Percentiles rank a stretch among this genome's conserved stretches.
phyloP scores from a whole-genome alignment of 2,329 filamentous ascomycete genomes.

The Neospermospora avenae region DNA sequence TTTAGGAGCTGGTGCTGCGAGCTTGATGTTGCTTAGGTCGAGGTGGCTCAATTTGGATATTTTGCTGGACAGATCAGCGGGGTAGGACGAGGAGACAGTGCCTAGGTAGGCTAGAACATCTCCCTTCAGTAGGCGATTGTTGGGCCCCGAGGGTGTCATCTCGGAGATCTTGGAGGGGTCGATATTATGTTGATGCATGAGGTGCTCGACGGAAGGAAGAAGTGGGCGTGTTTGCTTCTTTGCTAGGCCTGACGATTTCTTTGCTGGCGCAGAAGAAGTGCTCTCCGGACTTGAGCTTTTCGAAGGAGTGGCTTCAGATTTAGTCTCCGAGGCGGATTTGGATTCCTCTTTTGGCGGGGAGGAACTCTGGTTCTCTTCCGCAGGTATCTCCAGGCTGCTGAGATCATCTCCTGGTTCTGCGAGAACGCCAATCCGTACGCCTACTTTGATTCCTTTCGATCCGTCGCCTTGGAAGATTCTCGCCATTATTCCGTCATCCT shows the following conservation, averaged over 20 bases:
- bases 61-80: slow-evolving; percentile 65
- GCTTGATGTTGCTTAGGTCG: slow-evolving; percentile 93
- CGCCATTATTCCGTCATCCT: slow-evolving; percentile 81
- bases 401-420: slow-evolving; percentile 81
- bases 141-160: slow-evolving; percentile 84
- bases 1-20: slow-evolving; percentile 50
- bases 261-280: slow-evolving; percentile 25
- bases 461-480: slow-evolving; percentile 77
- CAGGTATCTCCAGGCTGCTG: slow-evolving; percentile 68
- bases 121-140: slow-evolving; percentile 87
- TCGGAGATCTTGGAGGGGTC: slow-evolving; percentile 71
- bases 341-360: slow-evolving; percentile 30
- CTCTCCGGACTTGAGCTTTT: slow-evolving; percentile 13
- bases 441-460: slow-evolving; percentile 73
- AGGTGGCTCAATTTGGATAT: slow-evolving; percentile 77
- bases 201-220: slow-evolving; percentile 77
- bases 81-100: slow-evolving; percentile 67
- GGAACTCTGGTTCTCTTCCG: slow-evolving; percentile 51
- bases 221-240: slow-evolving; percentile 69
- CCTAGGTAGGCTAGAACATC: slow-evolving; percentile 91
- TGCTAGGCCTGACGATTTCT: slow-evolving; percentile 45
- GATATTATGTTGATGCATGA: slow-evolving; percentile 77
- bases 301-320: slow-evolving; percentile 19
- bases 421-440: slow-evolving; percentile 75
- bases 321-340: slow-evolving; percentile 27